Percentiles rank a stretch among this genome's conserved stretches.
Conservation (phyloP, 768 basidiomycete species). For the Mycena metata region DNA sequence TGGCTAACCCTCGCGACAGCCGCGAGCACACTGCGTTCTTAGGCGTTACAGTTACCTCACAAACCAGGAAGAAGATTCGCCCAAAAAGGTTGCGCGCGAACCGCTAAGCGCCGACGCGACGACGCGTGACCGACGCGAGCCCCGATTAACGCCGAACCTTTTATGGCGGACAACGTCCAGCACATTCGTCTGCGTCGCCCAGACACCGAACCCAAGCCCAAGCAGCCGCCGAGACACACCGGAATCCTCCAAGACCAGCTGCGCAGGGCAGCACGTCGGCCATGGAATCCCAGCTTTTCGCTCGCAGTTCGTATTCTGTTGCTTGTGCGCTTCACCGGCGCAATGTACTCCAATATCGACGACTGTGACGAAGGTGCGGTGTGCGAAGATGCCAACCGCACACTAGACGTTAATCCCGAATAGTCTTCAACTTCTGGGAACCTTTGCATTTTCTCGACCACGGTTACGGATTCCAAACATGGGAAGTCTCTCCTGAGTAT, state of each 20-base stretch:
- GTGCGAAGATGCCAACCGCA: not conserved
- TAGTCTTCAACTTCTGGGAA: slow-evolving; percentile 99
- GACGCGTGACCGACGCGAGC: slow-evolving; percentile 10
- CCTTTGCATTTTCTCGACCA: slow-evolving; percentile 92
- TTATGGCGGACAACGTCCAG: slow-evolving; percentile 30
- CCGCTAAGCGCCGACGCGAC: too few relatives aligned
- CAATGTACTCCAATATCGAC: slow-evolving; percentile 95
- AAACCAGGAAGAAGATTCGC: slow-evolving; percentile 22
- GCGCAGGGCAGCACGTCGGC: slow-evolving; percentile 77
- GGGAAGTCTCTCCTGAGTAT: slow-evolving; percentile 94
- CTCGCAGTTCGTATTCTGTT: slow-evolving; percentile 87
- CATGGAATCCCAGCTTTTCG: slow-evolving; percentile 90
- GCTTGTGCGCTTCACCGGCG: slow-evolving; percentile 82
- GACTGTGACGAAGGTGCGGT: slow-evolving; percentile 95
- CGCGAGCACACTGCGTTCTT: slow-evolving; percentile 3
- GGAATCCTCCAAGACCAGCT: slow-evolving; percentile 87
- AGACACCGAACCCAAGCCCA: slow-evolving; percentile 45
- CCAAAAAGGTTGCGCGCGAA: not conserved
- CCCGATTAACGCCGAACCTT: too few relatives aligned
- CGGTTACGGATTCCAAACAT: slow-evolving; percentile 95
- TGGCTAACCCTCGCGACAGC: slow-evolving; percentile 19
- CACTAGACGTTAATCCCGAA: slow-evolving; percentile 17
- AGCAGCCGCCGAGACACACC: slow-evolving; percentile 61
- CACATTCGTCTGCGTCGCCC: slow-evolving; percentile 63
- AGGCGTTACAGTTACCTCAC: slow-evolving; percentile 24